phyloP scores from a whole-genome alignment of 306 rosid species.

The Prunus padus region DNA sequence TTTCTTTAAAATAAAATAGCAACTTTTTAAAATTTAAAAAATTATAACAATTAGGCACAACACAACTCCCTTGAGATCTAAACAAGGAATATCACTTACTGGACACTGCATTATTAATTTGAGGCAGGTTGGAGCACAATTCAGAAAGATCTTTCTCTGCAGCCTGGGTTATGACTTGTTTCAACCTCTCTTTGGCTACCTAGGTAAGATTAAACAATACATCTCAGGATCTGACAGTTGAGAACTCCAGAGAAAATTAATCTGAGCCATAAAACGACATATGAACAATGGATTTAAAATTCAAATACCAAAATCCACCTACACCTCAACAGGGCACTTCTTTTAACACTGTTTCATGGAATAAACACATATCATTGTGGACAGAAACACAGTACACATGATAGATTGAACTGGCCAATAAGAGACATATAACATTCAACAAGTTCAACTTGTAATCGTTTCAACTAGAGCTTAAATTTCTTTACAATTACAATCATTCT shows the following conservation, averaged over 20 bases:
- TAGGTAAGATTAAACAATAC: constrained; percentile 29
- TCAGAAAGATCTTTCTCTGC: constrained; percentile 65
- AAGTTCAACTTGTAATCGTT: neutral
- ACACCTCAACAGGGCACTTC: constrained; percentile 8
- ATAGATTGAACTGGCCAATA: neutral
- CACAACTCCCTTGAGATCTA: constrained; percentile 16
- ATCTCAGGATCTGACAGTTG: constrained; percentile 23
- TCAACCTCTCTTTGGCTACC: constrained; percentile 78
- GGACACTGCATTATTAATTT: constrained; percentile 29
- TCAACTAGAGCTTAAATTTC: neutral
- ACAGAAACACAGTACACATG: neutral
- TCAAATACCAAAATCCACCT: constrained; percentile 13
- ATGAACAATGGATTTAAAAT: neutral
- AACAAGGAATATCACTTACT: constrained; percentile 48
- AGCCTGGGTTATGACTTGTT: constrained; percentile 68
- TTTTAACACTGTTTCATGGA: neutral
- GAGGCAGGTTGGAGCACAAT: constrained; percentile 47
- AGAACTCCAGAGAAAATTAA: neutral
- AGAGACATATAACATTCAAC: constrained; percentile 1
- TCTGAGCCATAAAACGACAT: constrained; percentile 6
- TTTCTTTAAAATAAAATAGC: neutral
- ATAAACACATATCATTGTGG: constrained; percentile 2
- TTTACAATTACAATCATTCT: neutral
- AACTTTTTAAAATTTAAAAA: neutral
- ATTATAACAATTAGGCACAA: neutral